These are phyloP conservation scores for Diplotaxis tenuifolia DNA, from an alignment of 345 rosid genomes.

Conservation along the genomic window DNA sequence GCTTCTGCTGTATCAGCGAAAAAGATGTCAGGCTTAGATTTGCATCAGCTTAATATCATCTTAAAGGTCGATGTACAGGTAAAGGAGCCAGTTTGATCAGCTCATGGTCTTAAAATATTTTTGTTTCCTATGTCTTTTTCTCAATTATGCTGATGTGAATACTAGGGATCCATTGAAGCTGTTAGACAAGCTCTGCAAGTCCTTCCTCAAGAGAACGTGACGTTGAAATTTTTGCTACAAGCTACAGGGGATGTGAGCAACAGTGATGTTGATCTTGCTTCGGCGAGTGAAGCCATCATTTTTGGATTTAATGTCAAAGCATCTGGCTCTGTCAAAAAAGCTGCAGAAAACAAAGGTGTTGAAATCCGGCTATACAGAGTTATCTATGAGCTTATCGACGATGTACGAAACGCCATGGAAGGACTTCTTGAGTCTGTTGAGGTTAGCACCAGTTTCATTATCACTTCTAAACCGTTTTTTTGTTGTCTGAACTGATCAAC, in stretches of 20 bases:
- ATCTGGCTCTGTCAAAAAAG: constrained; percentile 73
- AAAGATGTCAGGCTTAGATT: constrained; percentile 81
- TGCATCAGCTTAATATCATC: constrained; percentile 91
- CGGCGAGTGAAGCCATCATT: constrained; percentile 81
- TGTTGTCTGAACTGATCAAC: too few relatives aligned
- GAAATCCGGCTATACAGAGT: constrained; percentile 65
- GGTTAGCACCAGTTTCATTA: too few relatives aligned
- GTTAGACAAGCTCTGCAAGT: constrained; percentile 87
- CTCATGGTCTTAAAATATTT: background rate
- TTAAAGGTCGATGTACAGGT: constrained; percentile 98
- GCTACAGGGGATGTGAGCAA: constrained; percentile 88
- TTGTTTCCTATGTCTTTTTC: constrained; percentile 2
- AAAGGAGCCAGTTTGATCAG: constrained; percentile 17
- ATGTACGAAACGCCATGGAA: constrained; percentile 34
- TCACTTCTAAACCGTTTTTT: too few relatives aligned
- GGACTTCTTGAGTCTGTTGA: too few relatives aligned
- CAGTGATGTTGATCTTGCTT: constrained; percentile 92
- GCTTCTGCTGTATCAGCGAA: constrained; percentile 89
- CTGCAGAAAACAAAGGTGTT: constrained; percentile 85
- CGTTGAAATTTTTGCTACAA: constrained; percentile 84
- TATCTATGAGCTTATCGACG: too few relatives aligned
- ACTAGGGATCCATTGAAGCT: constrained; percentile 95
- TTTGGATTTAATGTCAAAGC: constrained; percentile 85
- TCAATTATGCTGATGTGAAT: constrained; percentile 22
- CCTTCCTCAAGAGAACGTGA: constrained; percentile 88